A percentile compares a stretch with the other conserved stretches of the same genome.
phyloP scores from a whole-genome alignment of 2,329 filamentous ascomycete genomes.

The Grosmannia huntii region DNA sequence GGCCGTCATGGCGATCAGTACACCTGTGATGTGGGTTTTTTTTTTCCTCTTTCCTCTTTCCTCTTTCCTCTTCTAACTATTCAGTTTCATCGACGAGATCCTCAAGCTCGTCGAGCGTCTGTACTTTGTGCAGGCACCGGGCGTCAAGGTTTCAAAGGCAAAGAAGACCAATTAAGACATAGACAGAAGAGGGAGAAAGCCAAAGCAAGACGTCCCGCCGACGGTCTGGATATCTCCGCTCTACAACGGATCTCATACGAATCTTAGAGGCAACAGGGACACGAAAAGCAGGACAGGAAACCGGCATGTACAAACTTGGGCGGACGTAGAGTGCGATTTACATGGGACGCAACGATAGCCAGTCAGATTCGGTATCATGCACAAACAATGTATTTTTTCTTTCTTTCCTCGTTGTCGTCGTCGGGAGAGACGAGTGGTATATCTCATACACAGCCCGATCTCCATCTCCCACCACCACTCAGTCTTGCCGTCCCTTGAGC shows the following conservation, averaged over 20 bases:
- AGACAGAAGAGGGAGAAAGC: not conserved
- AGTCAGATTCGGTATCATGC: not conserved
- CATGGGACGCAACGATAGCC: too few species aligned
- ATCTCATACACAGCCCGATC: not conserved
- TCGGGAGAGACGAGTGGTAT: slow-evolving; percentile 5
- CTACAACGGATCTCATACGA: not conserved
- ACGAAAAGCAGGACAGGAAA: not conserved
- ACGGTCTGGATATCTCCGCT: not conserved
- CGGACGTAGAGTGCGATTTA: not conserved
- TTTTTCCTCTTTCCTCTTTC: not conserved
- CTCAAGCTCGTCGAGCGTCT: slow-evolving; percentile 67
- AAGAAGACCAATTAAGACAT: slow-evolving; percentile 41
- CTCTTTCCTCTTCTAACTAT: not conserved
- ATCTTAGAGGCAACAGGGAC: not conserved
- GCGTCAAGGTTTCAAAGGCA: slow-evolving; percentile 23
- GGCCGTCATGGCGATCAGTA: slow-evolving; percentile 77
- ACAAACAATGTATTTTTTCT: not conserved
- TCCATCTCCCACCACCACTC: not conserved
- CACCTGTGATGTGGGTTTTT: slow-evolving; percentile 72
- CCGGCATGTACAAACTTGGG: not conserved
- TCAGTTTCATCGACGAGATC: slow-evolving; percentile 65
- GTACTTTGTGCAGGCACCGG: slow-evolving; percentile 45
- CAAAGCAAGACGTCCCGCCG: not conserved
- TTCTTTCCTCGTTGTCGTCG: not conserved
- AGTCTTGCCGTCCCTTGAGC: slow-evolving; percentile 95